phyloP scores from a whole-genome alignment of 305 asterid species.

The Caryopteris hybrid region DNA sequence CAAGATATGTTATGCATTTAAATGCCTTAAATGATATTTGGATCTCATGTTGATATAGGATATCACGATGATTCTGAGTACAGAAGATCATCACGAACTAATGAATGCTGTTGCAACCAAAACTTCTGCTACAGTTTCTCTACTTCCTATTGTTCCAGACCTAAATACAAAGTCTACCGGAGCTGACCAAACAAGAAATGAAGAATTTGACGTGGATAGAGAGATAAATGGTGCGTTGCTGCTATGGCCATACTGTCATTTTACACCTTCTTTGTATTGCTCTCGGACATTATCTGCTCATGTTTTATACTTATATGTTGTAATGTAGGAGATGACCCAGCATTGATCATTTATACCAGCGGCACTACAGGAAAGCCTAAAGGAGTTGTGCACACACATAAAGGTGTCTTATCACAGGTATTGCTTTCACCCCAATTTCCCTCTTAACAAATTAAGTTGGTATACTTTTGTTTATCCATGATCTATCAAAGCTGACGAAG shows the following conservation, averaged over 20 bases:
- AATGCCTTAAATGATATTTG: background rate
- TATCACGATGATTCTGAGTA: slow-evolving; percentile 73
- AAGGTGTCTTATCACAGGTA: slow-evolving; percentile 90
- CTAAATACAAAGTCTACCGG: slow-evolving; percentile 25
- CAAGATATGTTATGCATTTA: background rate
- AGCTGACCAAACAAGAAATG: slow-evolving; percentile 21
- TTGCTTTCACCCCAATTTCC: slow-evolving; percentile 8
- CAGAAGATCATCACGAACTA: slow-evolving; percentile 86
- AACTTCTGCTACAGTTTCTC: slow-evolving; percentile 67
- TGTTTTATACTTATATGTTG: slow-evolving; percentile 16
- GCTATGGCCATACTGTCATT: slow-evolving; percentile 8
- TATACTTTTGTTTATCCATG: background rate
- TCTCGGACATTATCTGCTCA: background rate
- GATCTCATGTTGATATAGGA: slow-evolving; percentile 45
- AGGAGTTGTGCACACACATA: slow-evolving; percentile 97
- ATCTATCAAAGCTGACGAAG: background rate
- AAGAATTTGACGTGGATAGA: slow-evolving; percentile 22
- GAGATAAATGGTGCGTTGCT: slow-evolving; percentile 41
- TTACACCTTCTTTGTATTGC: background rate
- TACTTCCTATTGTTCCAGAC: slow-evolving; percentile 60
- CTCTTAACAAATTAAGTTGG: background rate
- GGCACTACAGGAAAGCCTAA: slow-evolving; percentile 99
- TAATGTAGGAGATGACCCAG: slow-evolving; percentile 68
- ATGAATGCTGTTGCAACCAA: slow-evolving; percentile 77
- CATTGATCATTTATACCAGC: slow-evolving; percentile 88